These are phyloP conservation scores for Colletotrichum sp. DNA, from an alignment of 2,329 filamentous ascomycete species.

Conservation along the genomic window DNA sequence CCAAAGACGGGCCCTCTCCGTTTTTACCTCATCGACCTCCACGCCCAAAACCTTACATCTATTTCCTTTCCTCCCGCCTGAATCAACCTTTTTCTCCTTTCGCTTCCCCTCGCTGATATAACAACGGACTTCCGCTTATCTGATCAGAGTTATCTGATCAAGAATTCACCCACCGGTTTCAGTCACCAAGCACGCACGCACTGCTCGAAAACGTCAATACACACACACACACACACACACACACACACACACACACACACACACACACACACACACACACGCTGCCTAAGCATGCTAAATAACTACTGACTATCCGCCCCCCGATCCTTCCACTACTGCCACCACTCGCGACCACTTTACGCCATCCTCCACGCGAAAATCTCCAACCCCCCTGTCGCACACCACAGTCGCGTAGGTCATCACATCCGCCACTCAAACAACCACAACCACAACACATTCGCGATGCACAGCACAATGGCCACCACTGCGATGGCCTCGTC, in stretches of 20 bases:
- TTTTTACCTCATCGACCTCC: constrained; percentile 8
- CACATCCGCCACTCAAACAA: not conserved
- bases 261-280: not conserved
- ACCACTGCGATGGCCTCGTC: constrained; percentile 40
- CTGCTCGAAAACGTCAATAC: not conserved
- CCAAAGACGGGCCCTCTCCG: not conserved
- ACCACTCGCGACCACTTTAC: constrained; percentile 1
- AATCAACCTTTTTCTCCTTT: not conserved
- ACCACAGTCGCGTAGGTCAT: not conserved
- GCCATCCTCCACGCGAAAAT: constrained; percentile 3
- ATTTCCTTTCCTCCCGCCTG: not conserved
- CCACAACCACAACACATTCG: not conserved
- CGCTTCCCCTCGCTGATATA: not conserved
- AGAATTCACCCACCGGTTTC: constrained; percentile 10
- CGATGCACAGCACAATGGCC: constrained; percentile 33
- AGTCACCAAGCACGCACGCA: not conserved
- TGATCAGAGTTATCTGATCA: constrained; percentile 21
- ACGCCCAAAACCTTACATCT: constrained; percentile 2
- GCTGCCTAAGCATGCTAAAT: constrained; percentile 1
- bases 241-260: not conserved
- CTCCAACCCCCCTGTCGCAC: not conserved
- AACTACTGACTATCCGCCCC: constrained; percentile 16
- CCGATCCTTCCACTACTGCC: not conserved
- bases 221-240: not conserved
- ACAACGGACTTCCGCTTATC: constrained; percentile 8